These are phyloP conservation scores for Aureobasidium sp. DNA, from an alignment of 2,329 filamentous ascomycete species.

Conservation along the genomic window DNA sequence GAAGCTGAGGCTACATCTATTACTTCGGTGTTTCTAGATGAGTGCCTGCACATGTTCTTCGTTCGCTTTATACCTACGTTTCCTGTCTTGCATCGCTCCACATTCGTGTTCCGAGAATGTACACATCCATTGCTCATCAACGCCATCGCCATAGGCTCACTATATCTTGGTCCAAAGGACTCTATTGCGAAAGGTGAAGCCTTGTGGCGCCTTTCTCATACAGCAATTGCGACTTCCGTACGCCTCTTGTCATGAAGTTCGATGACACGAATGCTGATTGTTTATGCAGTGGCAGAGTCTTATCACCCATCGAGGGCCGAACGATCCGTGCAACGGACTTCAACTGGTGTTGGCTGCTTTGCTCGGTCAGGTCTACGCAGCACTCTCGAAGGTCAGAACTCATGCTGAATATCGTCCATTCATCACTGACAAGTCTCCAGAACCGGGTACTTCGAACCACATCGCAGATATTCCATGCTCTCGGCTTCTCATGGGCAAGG, in stretches of 20 bases:
- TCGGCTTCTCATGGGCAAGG: constrained; percentile 38
- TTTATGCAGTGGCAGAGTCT: constrained; percentile 31
- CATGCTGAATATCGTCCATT: too few species aligned
- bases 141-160: constrained; percentile 37
- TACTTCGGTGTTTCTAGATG: constrained; percentile 38
- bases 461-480: constrained; percentile 35
- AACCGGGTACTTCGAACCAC: constrained; percentile 35
- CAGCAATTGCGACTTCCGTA: constrained; percentile 34
- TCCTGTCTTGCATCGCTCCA: constrained; percentile 36
- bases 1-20: constrained; percentile 35
- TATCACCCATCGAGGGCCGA: constrained; percentile 34
- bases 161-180: constrained; percentile 36
- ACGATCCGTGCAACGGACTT: constrained; percentile 36
- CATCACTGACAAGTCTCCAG: constrained; percentile 13
- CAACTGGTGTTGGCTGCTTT: constrained; percentile 36
- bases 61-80: constrained; percentile 38
- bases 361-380: constrained; percentile 35
- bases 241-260: background rate
- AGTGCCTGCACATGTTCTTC: constrained; percentile 41
- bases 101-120: constrained; percentile 37
- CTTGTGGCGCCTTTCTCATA: constrained; percentile 36
- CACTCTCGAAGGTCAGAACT: constrained; percentile 23
- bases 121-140: constrained; percentile 35
- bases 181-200: constrained; percentile 36
- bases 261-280: background rate